Base-by-base conservation (phyloP, 164 flowering plant genomes). In the Stephania japonica region DNA sequence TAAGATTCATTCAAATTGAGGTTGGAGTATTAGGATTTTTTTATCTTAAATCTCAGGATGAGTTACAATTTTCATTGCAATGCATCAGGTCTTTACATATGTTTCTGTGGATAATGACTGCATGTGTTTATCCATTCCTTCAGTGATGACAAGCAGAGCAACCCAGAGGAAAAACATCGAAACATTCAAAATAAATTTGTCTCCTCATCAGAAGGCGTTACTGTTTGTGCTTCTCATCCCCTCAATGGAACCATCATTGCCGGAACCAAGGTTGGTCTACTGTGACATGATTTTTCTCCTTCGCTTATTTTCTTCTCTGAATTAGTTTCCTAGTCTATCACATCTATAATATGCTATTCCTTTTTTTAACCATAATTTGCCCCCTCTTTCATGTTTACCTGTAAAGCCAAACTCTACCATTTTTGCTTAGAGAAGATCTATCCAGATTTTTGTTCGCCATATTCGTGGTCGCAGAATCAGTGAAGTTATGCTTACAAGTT, bases 221-320 rank as follows among this genome's bases (percentile, higher is more conserved):
- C 92, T 26, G 90, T 80, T 38, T 92, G 95, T 80, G 87, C 89
- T 41, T 70, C 90, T 65, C 98, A 94, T 84, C 99, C 97, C 43
- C 83, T 86, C 72, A 86, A 88, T 80, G 88, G 84, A 47, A 83
- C 90, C 73, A 85, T 94, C 76, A 70, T 94, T 66, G 97, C 86
- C 69, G 99, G 97, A 78, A 90, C 99, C 43, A 86, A 87, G 97
- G 98, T 90, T 71, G 75, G 85, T 76, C 68, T 74, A 47, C 75
- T 49, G 42, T 66, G 18, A 13, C 43, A 26, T 11, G 23, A 41
- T 67, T 65, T 6, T 66, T 65, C 21, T 49, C 18, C 16, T 12
- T 66, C 6, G 42, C 25, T 2, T 47, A 7, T 64, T 32, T 62
- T 5, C 12, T 47, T 47, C 7, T 53, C 6, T 53, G 18, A 53